A percentile compares a stretch with the other conserved stretches of the same genome.
These are phyloP conservation scores for Tricladium varicosporioides DNA, from an alignment of 2,329 filamentous ascomycete genomes.

Conservation along the genomic window DNA sequence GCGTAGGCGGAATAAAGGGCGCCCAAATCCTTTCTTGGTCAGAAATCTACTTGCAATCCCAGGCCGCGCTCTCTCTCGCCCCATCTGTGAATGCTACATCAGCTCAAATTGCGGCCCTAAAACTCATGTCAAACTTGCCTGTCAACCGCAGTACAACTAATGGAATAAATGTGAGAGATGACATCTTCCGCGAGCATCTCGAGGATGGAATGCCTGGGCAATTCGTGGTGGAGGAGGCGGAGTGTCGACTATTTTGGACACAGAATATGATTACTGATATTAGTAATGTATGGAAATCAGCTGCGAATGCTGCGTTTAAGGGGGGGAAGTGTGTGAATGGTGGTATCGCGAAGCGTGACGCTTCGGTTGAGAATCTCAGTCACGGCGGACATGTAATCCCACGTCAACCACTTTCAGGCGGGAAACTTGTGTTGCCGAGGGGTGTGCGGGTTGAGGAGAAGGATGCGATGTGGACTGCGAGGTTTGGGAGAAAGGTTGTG, in stretches of 20 bases:
- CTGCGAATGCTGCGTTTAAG: slow-evolving; percentile 40
- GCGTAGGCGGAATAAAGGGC: slow-evolving; percentile 65
- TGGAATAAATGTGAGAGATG: slow-evolving; percentile 43
- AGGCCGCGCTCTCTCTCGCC: slow-evolving; percentile 8
- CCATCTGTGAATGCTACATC: slow-evolving; percentile 1
- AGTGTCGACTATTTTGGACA: slow-evolving; percentile 61
- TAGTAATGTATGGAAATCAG: slow-evolving; percentile 50
- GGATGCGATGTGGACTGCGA: too few relatives aligned
- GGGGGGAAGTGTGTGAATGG: slow-evolving; percentile 36
- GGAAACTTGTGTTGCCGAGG: too few relatives aligned
- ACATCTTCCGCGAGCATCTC: slow-evolving; percentile 30
- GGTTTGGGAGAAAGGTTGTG: too few relatives aligned
- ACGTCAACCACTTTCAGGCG: too few relatives aligned
- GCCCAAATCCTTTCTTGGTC: slow-evolving; percentile 34
- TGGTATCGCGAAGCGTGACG: slow-evolving; percentile 19
- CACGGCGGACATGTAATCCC: too few relatives aligned
- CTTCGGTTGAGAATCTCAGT: too few relatives aligned
- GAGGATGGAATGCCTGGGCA: slow-evolving; percentile 48
- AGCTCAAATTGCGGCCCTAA: slow-evolving; percentile 20
- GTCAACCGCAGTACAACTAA: slow-evolving; percentile 29
- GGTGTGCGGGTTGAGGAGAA: too few relatives aligned
- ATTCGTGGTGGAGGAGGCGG: slow-evolving; percentile 59
- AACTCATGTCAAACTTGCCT: slow-evolving; percentile 19
- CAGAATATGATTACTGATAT: slow-evolving; percentile 50
- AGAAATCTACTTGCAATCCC: slow-evolving; percentile 20